phyloP scores from a whole-genome alignment of 805 yeast genomes.

The Saccharomycopsis vini region DNA sequence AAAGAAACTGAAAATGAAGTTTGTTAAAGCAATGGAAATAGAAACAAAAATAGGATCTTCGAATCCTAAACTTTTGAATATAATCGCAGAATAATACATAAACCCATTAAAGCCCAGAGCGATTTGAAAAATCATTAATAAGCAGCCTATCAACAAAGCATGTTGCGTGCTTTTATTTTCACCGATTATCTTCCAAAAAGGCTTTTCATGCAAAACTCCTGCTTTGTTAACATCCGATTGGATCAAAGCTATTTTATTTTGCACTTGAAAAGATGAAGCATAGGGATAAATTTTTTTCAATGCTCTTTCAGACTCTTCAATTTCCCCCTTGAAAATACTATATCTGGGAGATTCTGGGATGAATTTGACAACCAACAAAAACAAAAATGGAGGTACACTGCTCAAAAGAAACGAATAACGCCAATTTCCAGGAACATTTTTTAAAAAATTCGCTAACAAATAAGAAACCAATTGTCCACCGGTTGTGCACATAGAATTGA shows the following conservation, averaged over 20 bases:
- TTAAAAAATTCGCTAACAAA: constrained; percentile 29
- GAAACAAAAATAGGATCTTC: constrained; percentile 48
- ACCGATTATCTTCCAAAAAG: constrained; percentile 18
- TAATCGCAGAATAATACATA: constrained; percentile 52
- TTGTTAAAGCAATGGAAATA: constrained; percentile 44
- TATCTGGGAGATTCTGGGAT: constrained; percentile 47
- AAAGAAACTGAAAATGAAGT: constrained; percentile 45
- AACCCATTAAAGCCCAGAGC: constrained; percentile 55
- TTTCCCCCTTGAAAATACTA: constrained; percentile 28
- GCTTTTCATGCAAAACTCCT: constrained; percentile 31
- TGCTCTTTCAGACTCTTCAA: constrained; percentile 33
- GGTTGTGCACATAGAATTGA: constrained; percentile 37
- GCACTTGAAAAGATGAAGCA: constrained; percentile 34
- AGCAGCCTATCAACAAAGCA: constrained; percentile 40
- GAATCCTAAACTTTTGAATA: constrained; percentile 43
- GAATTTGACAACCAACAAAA: constrained; percentile 29
- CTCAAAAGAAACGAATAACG: constrained; percentile 32
- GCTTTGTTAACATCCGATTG: constrained; percentile 33
- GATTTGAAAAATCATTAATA: constrained; percentile 49
- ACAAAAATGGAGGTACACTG: constrained; percentile 34
- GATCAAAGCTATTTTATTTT: constrained; percentile 38
- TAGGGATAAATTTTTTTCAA: constrained; percentile 37
- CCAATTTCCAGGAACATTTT: constrained; percentile 27
- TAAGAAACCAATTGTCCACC: constrained; percentile 43
- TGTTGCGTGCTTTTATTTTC: constrained; percentile 25